Percentiles rank a stretch among this genome's conserved stretches.
Evolutionary conservation across 306 rosid species (phyloP).

Genomic region (Prunus campanulata): DNA sequence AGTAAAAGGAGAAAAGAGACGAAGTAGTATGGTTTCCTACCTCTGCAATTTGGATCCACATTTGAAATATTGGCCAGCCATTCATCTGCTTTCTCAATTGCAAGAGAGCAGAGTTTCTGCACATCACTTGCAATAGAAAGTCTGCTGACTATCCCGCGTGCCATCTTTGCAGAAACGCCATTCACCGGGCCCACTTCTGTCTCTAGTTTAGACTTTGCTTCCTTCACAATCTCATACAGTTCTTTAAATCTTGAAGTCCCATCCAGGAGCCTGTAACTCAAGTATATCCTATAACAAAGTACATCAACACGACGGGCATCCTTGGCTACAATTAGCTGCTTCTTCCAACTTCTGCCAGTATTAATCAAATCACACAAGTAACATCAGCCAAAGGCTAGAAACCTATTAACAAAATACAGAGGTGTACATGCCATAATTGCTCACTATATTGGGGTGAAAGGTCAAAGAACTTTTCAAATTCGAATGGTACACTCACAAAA

Average conservation of each 20-base stretch:
- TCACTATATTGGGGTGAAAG: not conserved
- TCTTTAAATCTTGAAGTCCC: conserved; percentile 84
- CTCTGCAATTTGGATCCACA: conserved; percentile 65
- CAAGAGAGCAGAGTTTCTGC: conserved; percentile 84
- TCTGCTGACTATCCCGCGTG: conserved; percentile 94
- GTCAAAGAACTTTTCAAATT: not conserved
- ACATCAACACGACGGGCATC: conserved; percentile 96
- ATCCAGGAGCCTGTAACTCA: conserved; percentile 85
- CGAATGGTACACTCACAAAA: not conserved
- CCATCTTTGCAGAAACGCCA: conserved; percentile 94
- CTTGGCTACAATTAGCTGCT: conserved; percentile 83
- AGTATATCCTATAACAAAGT: conserved; percentile 83
- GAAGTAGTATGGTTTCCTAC: conserved; percentile 38
- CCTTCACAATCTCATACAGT: conserved; percentile 71
- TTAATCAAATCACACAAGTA: conserved; percentile 27
- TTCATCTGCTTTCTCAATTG: conserved; percentile 78
- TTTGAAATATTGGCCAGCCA: conserved; percentile 65
- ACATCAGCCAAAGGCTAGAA: conserved; percentile 23
- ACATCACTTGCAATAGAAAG: conserved; percentile 87
- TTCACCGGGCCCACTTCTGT: conserved; percentile 84
- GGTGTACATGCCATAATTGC: conserved; percentile 19
- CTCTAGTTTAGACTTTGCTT: conserved; percentile 86
- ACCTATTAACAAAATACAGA: conserved; percentile 6
- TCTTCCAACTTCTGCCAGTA: conserved; percentile 83
- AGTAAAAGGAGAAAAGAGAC: conserved; percentile 17